Conservation (phyloP, 2,329 filamentous ascomycete species). For the Botrytis cinerea region DNA sequence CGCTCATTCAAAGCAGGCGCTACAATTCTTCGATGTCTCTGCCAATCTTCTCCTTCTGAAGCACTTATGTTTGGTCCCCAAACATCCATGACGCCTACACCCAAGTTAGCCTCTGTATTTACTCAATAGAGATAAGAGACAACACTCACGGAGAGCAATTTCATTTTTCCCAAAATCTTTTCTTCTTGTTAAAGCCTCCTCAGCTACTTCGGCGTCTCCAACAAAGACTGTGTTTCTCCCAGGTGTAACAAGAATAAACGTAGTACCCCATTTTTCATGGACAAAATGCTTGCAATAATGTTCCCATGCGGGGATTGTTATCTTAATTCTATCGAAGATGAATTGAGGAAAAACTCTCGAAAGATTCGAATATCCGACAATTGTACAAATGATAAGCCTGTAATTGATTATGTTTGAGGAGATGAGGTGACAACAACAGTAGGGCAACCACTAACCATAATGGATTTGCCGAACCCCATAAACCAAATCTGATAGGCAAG, state of each 20-base stretch:
- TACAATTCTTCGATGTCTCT: constrained; percentile 46
- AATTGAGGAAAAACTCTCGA: constrained; percentile 24
- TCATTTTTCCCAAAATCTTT: constrained; percentile 25
- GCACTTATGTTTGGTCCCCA: constrained; percentile 9
- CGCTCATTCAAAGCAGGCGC: constrained; percentile 48
- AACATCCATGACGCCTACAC: constrained; percentile 7
- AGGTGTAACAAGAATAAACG: constrained; percentile 25
- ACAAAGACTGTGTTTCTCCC: constrained; percentile 22
- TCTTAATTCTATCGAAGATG: constrained; percentile 24
- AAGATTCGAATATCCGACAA: constrained; percentile 8
- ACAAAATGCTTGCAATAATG: constrained; percentile 26
- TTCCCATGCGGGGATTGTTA: constrained; percentile 27
- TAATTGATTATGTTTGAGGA: background rate
- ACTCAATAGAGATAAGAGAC: background rate
- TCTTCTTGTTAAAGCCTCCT: constrained; percentile 24
- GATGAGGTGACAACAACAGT: background rate
- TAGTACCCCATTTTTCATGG: constrained; percentile 25
- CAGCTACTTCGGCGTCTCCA: constrained; percentile 25
- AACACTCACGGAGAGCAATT: constrained; percentile 18
- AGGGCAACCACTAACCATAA: constrained; percentile 18
- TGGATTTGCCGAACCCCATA: constrained; percentile 23
- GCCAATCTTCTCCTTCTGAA: constrained; percentile 44
- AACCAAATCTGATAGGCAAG: constrained; percentile 25
- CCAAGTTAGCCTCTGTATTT: background rate
- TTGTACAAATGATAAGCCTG: constrained; percentile 20